Evolutionary conservation across 257 asterid genomes (phyloP).

Genomic region (Forsythia viridissima): DNA sequence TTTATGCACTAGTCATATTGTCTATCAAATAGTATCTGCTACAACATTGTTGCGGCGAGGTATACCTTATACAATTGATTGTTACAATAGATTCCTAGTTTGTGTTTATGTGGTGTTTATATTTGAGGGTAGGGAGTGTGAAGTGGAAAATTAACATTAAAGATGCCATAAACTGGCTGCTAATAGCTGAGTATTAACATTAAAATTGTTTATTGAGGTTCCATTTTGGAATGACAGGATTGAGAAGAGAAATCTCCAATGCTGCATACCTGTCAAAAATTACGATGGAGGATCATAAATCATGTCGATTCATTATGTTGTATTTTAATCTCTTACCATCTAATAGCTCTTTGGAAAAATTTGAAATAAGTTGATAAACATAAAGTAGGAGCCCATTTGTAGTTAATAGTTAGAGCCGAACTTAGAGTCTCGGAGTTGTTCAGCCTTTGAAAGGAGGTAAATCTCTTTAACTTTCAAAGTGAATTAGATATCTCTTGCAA

Average conservation of each 20-base stretch:
- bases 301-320: not conserved
- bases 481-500: not conserved
- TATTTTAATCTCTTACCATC: not conserved
- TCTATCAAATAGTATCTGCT: not conserved
- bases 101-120: not conserved
- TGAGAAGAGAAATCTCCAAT: not conserved
- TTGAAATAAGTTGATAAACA: not conserved
- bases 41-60: not conserved
- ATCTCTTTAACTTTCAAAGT: not conserved
- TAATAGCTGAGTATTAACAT: not conserved
- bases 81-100: not conserved
- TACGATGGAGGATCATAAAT: not conserved
- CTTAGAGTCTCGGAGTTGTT: not conserved
- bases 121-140: conserved; percentile 2
- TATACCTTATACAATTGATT: not conserved
- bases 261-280: not conserved
- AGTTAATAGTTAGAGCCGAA: not conserved
- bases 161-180: not conserved
- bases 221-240: not conserved
- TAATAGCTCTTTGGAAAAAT: not conserved
- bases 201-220: not conserved
- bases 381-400: not conserved
- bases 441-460: not conserved
- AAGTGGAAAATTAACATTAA: not conserved
- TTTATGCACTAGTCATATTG: not conserved